Evolutionary conservation across 306 rosid species (phyloP).

Genomic region (Vigna unguiculata): DNA sequence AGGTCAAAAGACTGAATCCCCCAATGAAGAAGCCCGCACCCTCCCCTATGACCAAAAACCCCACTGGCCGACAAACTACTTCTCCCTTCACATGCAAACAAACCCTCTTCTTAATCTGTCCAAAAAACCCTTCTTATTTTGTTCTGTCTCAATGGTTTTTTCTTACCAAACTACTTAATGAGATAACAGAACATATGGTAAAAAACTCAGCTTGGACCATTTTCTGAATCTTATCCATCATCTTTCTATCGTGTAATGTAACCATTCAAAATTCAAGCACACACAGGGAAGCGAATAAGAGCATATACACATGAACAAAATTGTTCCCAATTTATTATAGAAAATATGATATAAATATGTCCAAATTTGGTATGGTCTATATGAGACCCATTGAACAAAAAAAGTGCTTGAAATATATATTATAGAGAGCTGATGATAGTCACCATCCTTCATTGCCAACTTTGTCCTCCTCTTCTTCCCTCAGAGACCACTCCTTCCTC

Average conservation of each 20-base stretch:
- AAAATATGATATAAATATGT: constrained; percentile 60
- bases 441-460: constrained; percentile 57
- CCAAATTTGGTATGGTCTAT: constrained; percentile 66
- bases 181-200: not conserved
- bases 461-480: constrained; percentile 60
- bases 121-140: constrained; percentile 27
- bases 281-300: constrained; percentile 18
- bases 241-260: not conserved
- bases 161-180: not conserved
- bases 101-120: constrained; percentile 29
- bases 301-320: constrained; percentile 48
- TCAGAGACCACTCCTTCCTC: constrained; percentile 42
- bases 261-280: constrained; percentile 33
- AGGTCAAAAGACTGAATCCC: constrained; percentile 64
- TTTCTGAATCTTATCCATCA: constrained; percentile 30
- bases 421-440: constrained; percentile 32
- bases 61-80: constrained; percentile 66
- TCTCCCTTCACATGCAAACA: constrained; percentile 71
- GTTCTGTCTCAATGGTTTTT: constrained; percentile 6
- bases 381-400: constrained; percentile 47
- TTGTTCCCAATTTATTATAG: constrained; percentile 69
- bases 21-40: constrained; percentile 50
- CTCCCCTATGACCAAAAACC: constrained; percentile 46
- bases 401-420: constrained; percentile 54
- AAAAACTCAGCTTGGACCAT: constrained; percentile 41